phyloP scores from a whole-genome alignment of 2,329 filamentous ascomycete genomes.

The Trichoderma endophyticum region DNA sequence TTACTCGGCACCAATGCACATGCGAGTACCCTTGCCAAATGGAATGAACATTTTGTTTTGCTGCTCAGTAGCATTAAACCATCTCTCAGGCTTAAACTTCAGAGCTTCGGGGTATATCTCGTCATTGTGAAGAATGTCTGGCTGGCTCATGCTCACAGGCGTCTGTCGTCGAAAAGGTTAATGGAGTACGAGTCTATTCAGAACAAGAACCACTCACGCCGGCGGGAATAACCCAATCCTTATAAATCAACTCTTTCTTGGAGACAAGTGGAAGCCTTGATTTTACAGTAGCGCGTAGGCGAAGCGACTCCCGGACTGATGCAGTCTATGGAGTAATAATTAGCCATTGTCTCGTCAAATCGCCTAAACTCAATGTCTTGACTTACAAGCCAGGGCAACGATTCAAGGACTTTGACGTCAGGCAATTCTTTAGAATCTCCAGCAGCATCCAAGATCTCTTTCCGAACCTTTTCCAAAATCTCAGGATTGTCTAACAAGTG shows the following conservation, averaged over 20 bases:
- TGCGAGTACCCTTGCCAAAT: conserved; percentile 1
- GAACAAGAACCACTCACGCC: neutral
- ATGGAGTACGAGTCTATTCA: neutral
- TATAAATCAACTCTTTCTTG: neutral
- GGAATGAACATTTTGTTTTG: neutral
- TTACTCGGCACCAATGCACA: conserved; percentile 1
- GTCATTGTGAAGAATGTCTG: conserved; percentile 2
- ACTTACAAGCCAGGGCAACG: neutral
- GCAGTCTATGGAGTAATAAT: neutral
- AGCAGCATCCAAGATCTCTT: neutral
- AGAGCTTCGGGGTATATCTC: neutral
- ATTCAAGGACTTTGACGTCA: neutral
- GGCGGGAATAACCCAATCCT: conserved; percentile 2
- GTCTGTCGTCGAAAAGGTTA: neutral
- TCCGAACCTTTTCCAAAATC: neutral
- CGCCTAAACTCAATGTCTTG: neutral
- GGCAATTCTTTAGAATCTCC: neutral
- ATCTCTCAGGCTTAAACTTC: neutral
- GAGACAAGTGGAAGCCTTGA: neutral
- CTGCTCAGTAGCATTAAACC: neutral
- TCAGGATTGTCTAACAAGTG: conserved; percentile 3
- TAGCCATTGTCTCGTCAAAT: neutral
- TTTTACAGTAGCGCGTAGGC: neutral
- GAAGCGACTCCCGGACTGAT: neutral
- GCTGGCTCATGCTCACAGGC: neutral